These are phyloP conservation scores for Aspergillus neotritici DNA, from an alignment of 2,329 filamentous ascomycete species.

Conservation along the genomic window DNA sequence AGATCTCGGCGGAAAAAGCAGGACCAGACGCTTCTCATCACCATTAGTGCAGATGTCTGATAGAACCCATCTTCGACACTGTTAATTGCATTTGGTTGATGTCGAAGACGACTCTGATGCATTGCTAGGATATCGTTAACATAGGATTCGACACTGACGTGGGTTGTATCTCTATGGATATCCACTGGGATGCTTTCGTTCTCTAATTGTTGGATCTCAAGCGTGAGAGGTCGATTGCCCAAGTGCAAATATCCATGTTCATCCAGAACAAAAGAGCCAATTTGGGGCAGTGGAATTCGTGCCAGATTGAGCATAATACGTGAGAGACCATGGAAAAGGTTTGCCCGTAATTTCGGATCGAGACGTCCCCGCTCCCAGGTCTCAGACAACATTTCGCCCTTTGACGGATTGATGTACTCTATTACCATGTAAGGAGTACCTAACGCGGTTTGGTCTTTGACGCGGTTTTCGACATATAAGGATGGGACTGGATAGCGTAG, in stretches of 20 bases:
- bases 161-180: conserved; percentile 2
- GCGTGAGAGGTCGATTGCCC: conserved; percentile 8
- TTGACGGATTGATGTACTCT: conserved; percentile 13
- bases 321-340: conserved; percentile 16
- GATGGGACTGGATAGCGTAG: conserved; percentile 3
- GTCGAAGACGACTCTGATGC: conserved; percentile 8
- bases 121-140: conserved; percentile 3
- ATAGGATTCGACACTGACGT: conserved; percentile 7
- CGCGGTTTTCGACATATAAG: not conserved
- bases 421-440: conserved; percentile 13
- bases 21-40: conserved; percentile 21
- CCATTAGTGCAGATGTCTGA: conserved; percentile 20
- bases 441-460: conserved; percentile 14
- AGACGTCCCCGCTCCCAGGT: conserved; percentile 12
- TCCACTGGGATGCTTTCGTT: conserved; percentile 10
- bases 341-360: conserved; percentile 10
- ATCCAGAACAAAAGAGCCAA: conserved; percentile 30
- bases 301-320: conserved; percentile 13
- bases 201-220: conserved; percentile 8
- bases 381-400: conserved; percentile 19
- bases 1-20: conserved; percentile 26
- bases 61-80: conserved; percentile 7
- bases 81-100: conserved; percentile 24
- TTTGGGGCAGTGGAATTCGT: conserved; percentile 23
- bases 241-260: conserved; percentile 17